Conservation (phyloP, 2,329 filamentous ascomycete genomes). For the Fusarium chaquense region DNA sequence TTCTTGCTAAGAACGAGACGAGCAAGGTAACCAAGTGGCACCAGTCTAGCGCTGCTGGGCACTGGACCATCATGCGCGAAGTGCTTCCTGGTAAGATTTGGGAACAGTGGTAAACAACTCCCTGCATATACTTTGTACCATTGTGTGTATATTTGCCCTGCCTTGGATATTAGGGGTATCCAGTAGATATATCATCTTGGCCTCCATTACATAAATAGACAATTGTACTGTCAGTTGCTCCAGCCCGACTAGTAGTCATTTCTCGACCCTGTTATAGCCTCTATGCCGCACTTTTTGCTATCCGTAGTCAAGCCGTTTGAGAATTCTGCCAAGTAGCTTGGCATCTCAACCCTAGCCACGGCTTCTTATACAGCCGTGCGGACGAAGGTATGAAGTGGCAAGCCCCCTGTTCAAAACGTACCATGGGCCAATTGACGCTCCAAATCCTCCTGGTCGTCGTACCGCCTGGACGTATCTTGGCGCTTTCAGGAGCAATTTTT, state of each 20-base stretch:
- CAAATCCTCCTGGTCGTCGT: slow-evolving; percentile 64
- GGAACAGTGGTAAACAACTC: slow-evolving; percentile 75
- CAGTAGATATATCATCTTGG: slow-evolving; percentile 1
- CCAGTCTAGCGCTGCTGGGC: slow-evolving; percentile 79
- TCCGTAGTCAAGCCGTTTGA: slow-evolving; percentile 55
- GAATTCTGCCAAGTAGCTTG: slow-evolving; percentile 68
- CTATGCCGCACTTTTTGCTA: slow-evolving; percentile 47
- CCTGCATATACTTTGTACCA: slow-evolving; percentile 6
- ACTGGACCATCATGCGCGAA: slow-evolving; percentile 92
- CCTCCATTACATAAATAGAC: background rate
- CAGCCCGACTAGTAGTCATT: background rate
- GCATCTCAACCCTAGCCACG: slow-evolving; percentile 68
- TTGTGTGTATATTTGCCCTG: slow-evolving; percentile 17
- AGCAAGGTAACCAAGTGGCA: slow-evolving; percentile 77
- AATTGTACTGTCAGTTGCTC: background rate
- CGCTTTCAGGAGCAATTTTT: slow-evolving; percentile 76
- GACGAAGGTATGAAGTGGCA: slow-evolving; percentile 67
- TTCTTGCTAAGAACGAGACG: slow-evolving; percentile 74
- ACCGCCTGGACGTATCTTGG: slow-evolving; percentile 77
- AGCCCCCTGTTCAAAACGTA: slow-evolving; percentile 67
- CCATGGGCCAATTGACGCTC: slow-evolving; percentile 57
- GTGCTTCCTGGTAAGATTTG: slow-evolving; percentile 84
- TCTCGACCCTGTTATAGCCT: slow-evolving; percentile 44
- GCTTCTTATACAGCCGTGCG: slow-evolving; percentile 72
- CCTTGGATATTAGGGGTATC: slow-evolving; percentile 10